Percentiles rank a stretch among this genome's conserved stretches.
Evolutionary conservation across 768 basidiomycete species (phyloP).

Genomic region (Tremella fuciformis): DNA sequence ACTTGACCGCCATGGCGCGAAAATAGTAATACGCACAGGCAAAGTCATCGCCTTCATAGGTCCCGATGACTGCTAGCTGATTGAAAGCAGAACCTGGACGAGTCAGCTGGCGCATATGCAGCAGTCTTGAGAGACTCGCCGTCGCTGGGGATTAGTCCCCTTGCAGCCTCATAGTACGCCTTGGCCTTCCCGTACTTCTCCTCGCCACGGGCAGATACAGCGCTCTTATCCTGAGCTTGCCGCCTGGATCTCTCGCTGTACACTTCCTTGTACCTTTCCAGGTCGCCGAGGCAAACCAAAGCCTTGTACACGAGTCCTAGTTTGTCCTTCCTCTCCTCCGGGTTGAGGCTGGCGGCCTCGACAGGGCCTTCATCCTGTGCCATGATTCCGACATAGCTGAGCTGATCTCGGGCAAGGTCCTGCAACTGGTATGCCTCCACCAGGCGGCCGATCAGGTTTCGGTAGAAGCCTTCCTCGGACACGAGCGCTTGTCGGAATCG

Average conservation of each 20-base stretch:
- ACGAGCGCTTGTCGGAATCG: constrained; percentile 86
- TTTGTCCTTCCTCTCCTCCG: constrained; percentile 62
- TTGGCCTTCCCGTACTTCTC: constrained; percentile 56
- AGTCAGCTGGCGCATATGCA: background rate
- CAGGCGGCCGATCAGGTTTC: constrained; percentile 69
- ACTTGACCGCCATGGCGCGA: constrained; percentile 78
- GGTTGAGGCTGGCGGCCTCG: constrained; percentile 43
- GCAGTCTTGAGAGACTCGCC: constrained; percentile 55
- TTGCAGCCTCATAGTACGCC: constrained; percentile 75
- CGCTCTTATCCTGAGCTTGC: constrained; percentile 11
- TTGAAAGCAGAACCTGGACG: constrained; percentile 72
- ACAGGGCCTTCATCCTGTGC: constrained; percentile 6
- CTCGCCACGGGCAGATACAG: constrained; percentile 56
- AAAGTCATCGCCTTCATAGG: constrained; percentile 80
- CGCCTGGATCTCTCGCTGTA: constrained; percentile 57
- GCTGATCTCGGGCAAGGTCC: constrained; percentile 52
- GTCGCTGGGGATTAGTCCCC: constrained; percentile 74
- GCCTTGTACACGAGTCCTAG: constrained; percentile 81
- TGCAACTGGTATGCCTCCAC: constrained; percentile 61
- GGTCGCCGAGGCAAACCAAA: constrained; percentile 86
- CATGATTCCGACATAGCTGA: constrained; percentile 10
- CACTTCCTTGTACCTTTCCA: constrained; percentile 87
- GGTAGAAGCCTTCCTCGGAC: constrained; percentile 90
- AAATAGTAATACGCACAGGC: constrained; percentile 79
- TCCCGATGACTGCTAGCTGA: constrained; percentile 88